Evolutionary conservation across 108 stramenopile genomes (phyloP).

Genomic region (Fragilaria radians): DNA sequence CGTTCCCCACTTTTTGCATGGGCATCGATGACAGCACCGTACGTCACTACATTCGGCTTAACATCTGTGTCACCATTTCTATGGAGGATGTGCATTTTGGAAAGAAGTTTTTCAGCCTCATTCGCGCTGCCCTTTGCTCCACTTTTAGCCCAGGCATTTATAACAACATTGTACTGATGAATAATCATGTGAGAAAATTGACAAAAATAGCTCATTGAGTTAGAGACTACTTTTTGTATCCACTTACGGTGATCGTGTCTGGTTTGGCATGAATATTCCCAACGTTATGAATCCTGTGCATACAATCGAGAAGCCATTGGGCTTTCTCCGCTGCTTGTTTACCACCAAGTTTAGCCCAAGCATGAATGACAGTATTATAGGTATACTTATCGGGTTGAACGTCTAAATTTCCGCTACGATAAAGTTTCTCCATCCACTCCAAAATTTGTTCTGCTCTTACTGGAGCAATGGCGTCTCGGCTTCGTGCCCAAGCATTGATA

Average conservation of each 20-base stretch:
- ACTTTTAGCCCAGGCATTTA: constrained; percentile 81
- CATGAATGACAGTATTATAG: constrained; percentile 71
- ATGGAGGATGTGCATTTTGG: constrained; percentile 69
- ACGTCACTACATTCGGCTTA: constrained; percentile 78
- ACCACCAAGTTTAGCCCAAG: constrained; percentile 47
- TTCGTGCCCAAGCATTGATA: constrained; percentile 54
- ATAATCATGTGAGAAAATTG: not conserved
- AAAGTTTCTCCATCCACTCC: constrained; percentile 5
- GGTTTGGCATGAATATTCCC: constrained; percentile 67
- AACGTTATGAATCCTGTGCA: constrained; percentile 64
- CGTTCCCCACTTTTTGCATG: constrained; percentile 74
- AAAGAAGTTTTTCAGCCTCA: constrained; percentile 67
- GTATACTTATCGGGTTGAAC: constrained; percentile 39
- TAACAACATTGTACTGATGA: constrained; percentile 69
- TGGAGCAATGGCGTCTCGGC: constrained; percentile 38
- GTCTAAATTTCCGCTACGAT: not conserved
- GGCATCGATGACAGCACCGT: constrained; percentile 83
- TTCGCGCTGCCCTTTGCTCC: constrained; percentile 66
- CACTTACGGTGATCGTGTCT: constrained; percentile 74
- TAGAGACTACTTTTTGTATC: constrained; percentile 30
- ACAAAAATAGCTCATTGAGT: constrained; percentile 22
- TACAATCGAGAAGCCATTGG: constrained; percentile 57
- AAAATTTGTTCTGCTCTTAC: constrained; percentile 54
- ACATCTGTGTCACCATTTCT: constrained; percentile 64
- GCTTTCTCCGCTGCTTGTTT: constrained; percentile 69